phyloP scores from a whole-genome alignment of 2,329 filamentous ascomycete species.

The Aurifilum marmelostoma region DNA sequence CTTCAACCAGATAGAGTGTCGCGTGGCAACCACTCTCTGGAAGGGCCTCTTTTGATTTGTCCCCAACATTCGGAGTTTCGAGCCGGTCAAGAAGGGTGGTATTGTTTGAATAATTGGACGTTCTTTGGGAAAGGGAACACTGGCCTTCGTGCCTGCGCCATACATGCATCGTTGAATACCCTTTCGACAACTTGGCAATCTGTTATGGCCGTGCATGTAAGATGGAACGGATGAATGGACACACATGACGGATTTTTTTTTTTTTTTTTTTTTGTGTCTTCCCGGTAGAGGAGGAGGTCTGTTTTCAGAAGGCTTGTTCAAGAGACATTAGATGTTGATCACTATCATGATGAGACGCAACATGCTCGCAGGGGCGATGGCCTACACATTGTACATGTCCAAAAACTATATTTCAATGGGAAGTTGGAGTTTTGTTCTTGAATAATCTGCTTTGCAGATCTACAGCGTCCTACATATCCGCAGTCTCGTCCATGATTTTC shows the following conservation, averaged over 20 bases:
- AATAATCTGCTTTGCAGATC: background rate
- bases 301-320: background rate
- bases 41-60: conserved; percentile 5
- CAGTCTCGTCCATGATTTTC: background rate
- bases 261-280: background rate
- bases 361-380: background rate
- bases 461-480: background rate
- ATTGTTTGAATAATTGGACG: conserved; percentile 14
- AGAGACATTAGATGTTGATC: conserved; percentile 3
- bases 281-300: background rate
- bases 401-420: background rate
- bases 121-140: conserved; percentile 6
- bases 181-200: conserved; percentile 5
- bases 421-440: background rate
- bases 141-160: conserved; percentile 12
- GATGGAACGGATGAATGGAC: conserved; percentile 1
- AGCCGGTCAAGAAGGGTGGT: background rate
- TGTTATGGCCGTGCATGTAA: conserved; percentile 9
- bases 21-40: background rate
- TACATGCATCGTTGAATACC: conserved; percentile 14
- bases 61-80: background rate
- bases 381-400: background rate
- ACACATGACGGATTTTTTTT: background rate
- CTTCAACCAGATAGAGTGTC: background rate
- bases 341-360: background rate